phyloP scores from a whole-genome alignment of 768 basidiomycete species.

The Tephrocybe sp. region DNA sequence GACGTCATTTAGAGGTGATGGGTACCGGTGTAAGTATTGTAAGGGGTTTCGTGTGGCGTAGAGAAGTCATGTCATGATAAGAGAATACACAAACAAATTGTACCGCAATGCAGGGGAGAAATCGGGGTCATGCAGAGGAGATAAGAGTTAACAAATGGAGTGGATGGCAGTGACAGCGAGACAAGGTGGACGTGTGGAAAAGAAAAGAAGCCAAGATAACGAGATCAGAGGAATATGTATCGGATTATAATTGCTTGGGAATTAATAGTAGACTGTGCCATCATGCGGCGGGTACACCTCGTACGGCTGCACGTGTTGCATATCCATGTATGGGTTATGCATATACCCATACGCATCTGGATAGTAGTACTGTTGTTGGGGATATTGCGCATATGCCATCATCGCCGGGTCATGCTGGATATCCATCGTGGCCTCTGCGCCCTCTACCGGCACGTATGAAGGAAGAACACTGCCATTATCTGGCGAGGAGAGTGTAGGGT shows the following conservation, averaged over 20 bases:
- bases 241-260: conserved; percentile 15
- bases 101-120: conserved; percentile 13
- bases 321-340: conserved; percentile 59
- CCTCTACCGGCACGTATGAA: conserved; percentile 32
- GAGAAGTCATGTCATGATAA: conserved; percentile 9
- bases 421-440: conserved; percentile 22
- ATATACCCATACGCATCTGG: conserved; percentile 63
- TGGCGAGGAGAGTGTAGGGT: conserved; percentile 12
- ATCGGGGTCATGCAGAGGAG: neutral
- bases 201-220: conserved; percentile 12
- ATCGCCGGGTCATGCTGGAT: conserved; percentile 27
- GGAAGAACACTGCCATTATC: conserved; percentile 12
- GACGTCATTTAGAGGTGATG: neutral
- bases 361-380: conserved; percentile 65
- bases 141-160: conserved; percentile 3
- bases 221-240: conserved; percentile 21
- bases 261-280: conserved; percentile 62
- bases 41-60: conserved; percentile 2
- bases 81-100: conserved; percentile 9
- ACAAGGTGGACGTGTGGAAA: neutral
- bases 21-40: conserved; percentile 3
- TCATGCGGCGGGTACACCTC: conserved; percentile 59
- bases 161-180: conserved; percentile 5
- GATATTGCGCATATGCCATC: conserved; percentile 60
- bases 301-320: conserved; percentile 63